Conservation (phyloP, 1,284 basidiomycete genomes). For the Boletus sp. region DNA sequence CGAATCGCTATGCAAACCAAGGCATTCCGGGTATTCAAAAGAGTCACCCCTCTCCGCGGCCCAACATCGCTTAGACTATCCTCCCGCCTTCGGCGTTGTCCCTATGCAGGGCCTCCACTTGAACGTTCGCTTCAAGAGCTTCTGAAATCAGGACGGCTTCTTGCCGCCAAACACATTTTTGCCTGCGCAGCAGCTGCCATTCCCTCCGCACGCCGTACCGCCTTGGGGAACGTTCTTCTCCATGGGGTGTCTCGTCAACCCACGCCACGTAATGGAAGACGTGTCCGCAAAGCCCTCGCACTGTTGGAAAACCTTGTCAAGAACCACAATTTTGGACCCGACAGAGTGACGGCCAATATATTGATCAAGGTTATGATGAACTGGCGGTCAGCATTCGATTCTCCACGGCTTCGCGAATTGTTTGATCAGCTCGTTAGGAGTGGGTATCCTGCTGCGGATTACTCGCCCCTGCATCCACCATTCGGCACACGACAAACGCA, state of each 20-base stretch:
- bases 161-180: conserved; percentile 46
- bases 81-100: conserved; percentile 14
- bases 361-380: conserved; percentile 53
- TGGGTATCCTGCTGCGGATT: conserved; percentile 51
- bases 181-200: conserved; percentile 28
- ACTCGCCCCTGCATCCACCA: conserved; percentile 35
- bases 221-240: conserved; percentile 56
- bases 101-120: conserved; percentile 5
- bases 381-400: conserved; percentile 45
- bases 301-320: conserved; percentile 41
- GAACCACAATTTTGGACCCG: conserved; percentile 48
- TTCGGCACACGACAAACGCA: conserved; percentile 39
- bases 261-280: conserved; percentile 40
- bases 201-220: conserved; percentile 36
- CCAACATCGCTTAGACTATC: conserved; percentile 20
- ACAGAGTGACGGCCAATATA: conserved; percentile 66
- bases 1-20: conserved; percentile 11
- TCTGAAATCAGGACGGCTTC: conserved; percentile 31
- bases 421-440: conserved; percentile 58
- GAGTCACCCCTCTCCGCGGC: background rate
- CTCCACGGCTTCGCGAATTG: conserved; percentile 45
- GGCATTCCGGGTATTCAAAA: conserved; percentile 5
- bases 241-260: conserved; percentile 39
- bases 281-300: conserved; percentile 43
- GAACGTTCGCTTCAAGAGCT: conserved; percentile 22